These are phyloP conservation scores for Leccinum proliferum DNA, from an alignment of 1,284 basidiomycete genomes.

Conservation along the genomic window DNA sequence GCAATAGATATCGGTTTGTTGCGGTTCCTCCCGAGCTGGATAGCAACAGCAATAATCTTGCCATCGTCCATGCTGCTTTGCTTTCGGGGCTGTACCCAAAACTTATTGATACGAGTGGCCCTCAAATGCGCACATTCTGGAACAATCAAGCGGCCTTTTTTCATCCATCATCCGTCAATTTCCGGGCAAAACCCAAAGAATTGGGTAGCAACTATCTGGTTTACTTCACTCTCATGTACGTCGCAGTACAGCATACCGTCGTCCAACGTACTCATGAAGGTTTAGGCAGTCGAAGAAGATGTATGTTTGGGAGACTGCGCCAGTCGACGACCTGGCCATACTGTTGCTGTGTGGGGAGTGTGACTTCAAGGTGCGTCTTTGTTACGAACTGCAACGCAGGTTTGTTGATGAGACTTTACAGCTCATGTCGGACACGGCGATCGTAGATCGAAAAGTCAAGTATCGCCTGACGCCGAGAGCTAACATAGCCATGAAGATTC, in stretches of 20 bases:
- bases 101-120: conserved; percentile 21
- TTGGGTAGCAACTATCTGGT: conserved; percentile 73
- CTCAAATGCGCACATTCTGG: conserved; percentile 77
- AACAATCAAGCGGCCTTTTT: conserved; percentile 84
- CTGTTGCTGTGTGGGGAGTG: conserved; percentile 87
- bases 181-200: conserved; percentile 59
- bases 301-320: conserved; percentile 96
- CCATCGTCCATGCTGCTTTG: conserved; percentile 79
- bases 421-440: conserved; percentile 68
- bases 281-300: conserved; percentile 85
- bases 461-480: conserved; percentile 70
- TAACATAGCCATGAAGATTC: conserved; percentile 74
- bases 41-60: conserved; percentile 57
- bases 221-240: conserved; percentile 89
- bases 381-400: not conserved
- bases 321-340: conserved; percentile 82
- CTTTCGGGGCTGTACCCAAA: conserved; percentile 92
- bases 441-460: conserved; percentile 83
- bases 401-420: conserved; percentile 29
- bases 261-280: conserved; percentile 9
- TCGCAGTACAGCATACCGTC: conserved; percentile 8
- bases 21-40: conserved; percentile 70
- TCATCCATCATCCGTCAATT: conserved; percentile 93
- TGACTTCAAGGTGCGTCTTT: conserved; percentile 73
- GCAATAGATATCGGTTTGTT: conserved; percentile 75